These are phyloP conservation scores for Eucalyptus regnans DNA, from an alignment of 345 rosid species.

Conservation along the genomic window DNA sequence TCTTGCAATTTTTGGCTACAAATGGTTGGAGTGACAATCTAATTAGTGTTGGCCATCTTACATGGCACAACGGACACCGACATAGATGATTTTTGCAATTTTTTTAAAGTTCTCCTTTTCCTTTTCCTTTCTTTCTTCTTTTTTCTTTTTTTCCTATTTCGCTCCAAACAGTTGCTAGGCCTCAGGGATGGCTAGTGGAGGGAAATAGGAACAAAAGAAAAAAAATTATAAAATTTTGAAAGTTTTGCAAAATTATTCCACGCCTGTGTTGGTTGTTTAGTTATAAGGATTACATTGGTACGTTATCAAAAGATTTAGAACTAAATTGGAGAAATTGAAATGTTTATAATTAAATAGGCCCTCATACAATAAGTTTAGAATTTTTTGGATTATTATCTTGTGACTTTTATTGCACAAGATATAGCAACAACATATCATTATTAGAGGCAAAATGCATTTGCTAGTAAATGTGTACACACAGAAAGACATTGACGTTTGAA, in stretches of 20 bases:
- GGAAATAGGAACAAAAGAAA: background rate
- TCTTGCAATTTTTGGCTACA: too few relatives aligned
- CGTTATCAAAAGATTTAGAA: background rate
- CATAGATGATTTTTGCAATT: too few relatives aligned
- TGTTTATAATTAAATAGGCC: too few relatives aligned
- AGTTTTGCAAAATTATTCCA: background rate
- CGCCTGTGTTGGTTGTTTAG: rapidly evolving
- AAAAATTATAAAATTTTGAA: background rate
- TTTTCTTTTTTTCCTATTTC: background rate
- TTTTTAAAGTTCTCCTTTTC: too few relatives aligned
- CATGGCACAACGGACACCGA: rapidly evolving
- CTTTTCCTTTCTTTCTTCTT: too few relatives aligned
- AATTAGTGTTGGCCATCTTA: rapidly evolving
- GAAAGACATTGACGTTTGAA: background rate
- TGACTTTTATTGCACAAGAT: background rate
- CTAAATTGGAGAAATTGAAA: background rate
- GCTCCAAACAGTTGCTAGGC: rapidly evolving
- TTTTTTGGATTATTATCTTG: rapidly evolving
- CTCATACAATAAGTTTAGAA: rapidly evolving
- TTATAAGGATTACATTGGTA: too few relatives aligned
- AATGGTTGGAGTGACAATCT: too few relatives aligned
- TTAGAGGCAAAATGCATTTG: background rate
- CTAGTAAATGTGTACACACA: background rate
- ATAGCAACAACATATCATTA: background rate
- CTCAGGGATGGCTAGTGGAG: too few relatives aligned